Evolutionary conservation across 139 green algal species (phyloP).

Genomic region (Bryopsis sp.): DNA sequence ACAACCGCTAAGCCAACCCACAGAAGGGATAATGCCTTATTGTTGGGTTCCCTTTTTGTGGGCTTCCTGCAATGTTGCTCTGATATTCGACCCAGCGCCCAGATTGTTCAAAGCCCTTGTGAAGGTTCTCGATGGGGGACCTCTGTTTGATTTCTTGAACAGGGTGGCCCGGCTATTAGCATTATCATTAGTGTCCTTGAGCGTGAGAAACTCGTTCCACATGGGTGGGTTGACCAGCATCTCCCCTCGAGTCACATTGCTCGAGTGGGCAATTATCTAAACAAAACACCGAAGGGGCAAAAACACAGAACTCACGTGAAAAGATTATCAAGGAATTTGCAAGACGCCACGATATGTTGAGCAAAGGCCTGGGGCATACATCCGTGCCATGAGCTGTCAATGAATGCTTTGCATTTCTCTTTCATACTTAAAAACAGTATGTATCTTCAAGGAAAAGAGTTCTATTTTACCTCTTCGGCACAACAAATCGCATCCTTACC

Average conservation of each 20-base stretch:
- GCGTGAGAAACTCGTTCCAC: slow-evolving; percentile 25
- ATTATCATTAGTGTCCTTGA: slow-evolving; percentile 28
- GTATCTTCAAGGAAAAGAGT: slow-evolving; percentile 2
- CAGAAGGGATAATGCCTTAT: no score
- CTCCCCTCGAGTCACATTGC: slow-evolving; percentile 28
- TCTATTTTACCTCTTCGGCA: background rate
- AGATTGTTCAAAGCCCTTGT: no score
- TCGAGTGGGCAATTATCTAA: slow-evolving; percentile 31
- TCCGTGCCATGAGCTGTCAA: slow-evolving; percentile 21
- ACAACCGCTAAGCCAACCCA: no score
- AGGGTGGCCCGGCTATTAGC: background rate
- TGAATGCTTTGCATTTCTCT: slow-evolving; percentile 6
- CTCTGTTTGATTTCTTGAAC: background rate
- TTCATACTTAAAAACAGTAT: background rate
- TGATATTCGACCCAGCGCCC: no score
- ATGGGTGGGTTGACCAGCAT: slow-evolving; percentile 34
- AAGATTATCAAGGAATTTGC: background rate
- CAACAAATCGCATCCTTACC: background rate
- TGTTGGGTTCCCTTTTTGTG: no score
- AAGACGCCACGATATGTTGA: background rate
- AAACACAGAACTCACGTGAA: background rate
- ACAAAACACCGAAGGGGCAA: background rate
- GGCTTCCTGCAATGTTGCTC: no score
- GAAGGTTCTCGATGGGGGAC: no score
- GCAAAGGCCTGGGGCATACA: background rate